Evolutionary conservation across 2,329 filamentous ascomycete genomes (phyloP), one percentile per base, ranked within the genome.

Genomic region (Aspergillus sp.): DNA sequence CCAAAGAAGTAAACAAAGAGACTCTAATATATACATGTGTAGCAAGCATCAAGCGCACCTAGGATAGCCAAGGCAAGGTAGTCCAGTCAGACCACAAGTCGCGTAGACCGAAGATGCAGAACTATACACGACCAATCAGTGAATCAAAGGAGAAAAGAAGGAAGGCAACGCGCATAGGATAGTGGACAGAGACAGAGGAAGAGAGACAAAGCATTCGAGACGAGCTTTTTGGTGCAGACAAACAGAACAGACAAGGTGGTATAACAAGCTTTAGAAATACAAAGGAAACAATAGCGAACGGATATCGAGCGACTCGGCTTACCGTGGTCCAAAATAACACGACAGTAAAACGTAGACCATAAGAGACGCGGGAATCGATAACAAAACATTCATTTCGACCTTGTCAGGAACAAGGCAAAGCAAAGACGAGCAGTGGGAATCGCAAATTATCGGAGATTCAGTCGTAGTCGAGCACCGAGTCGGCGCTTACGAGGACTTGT

Each of bases 11-110:
- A 63, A 60, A 57, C 55, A 55, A 65, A 67, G 58, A 65, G 57
- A 65, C 62, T 71, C 70, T 72, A 72, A 65, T 72, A 71, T 72
- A 67, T 72, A 71, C 70, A 71, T 67, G 64, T 64, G 67, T 65
- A 62, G 63, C 57, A 65, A 29, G 66, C 64, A 68, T 65, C 60
- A 67, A 63, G 60, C 65, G 65, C 65, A 65, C 63, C 60, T 60
- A 6, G 24, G 24, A 24, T 63, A 65, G 63, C 67, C 64, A 67
- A 66, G 57, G 63, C 26, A 67, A 66, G 57, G 63, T 9, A 49
- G 59, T 54, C 63, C 42, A 54, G 42, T 2, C 12, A 55, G 53
- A 42, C 53, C 39, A 65, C 61, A 65, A 52, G 62, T 55, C 59
- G 53, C 58, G 53, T 54, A 47, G 45, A 53, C 42, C 39, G 39